Percentiles rank a stretch among this genome's conserved stretches.
Conservation (phyloP, 768 basidiomycete species). For the Russula brevipes region DNA sequence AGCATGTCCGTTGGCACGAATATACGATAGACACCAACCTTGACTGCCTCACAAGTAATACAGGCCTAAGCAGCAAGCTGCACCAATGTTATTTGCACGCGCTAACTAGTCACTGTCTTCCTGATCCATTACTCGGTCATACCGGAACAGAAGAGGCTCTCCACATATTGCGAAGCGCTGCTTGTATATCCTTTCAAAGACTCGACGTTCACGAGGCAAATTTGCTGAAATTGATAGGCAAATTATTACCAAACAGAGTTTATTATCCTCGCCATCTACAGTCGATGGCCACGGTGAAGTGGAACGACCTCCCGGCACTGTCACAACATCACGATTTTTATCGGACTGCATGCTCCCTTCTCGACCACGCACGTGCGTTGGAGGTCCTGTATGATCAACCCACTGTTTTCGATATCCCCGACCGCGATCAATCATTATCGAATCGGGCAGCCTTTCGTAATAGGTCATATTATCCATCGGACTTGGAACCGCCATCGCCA, state of each 20-base stretch:
- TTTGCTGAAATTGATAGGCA: conserved; percentile 1
- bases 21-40: conserved; percentile 33
- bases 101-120: conserved; percentile 39
- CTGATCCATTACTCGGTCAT: conserved; percentile 41
- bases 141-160: conserved; percentile 45
- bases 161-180: conserved; percentile 35
- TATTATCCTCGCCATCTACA: conserved; percentile 8
- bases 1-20: conserved; percentile 28
- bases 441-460: conserved; percentile 6
- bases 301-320: conserved; percentile 11
- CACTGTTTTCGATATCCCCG: background rate
- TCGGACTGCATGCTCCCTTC: background rate
- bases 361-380: conserved; percentile 3
- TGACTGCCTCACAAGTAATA: conserved; percentile 30
- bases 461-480: conserved; percentile 5
- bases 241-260: conserved; percentile 1
- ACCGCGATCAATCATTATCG: background rate
- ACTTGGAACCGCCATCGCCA: background rate
- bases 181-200: conserved; percentile 38
- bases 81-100: conserved; percentile 44
- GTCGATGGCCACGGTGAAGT: conserved; percentile 7
- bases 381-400: conserved; percentile 5
- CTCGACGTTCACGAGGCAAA: conserved; percentile 20
- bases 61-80: conserved; percentile 31
- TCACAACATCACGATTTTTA: conserved; percentile 13